Percentiles rank a stretch among this genome's conserved stretches.
Conservation (phyloP, 192 early-diverging fungal species). For the Backusella tuberculispora region DNA sequence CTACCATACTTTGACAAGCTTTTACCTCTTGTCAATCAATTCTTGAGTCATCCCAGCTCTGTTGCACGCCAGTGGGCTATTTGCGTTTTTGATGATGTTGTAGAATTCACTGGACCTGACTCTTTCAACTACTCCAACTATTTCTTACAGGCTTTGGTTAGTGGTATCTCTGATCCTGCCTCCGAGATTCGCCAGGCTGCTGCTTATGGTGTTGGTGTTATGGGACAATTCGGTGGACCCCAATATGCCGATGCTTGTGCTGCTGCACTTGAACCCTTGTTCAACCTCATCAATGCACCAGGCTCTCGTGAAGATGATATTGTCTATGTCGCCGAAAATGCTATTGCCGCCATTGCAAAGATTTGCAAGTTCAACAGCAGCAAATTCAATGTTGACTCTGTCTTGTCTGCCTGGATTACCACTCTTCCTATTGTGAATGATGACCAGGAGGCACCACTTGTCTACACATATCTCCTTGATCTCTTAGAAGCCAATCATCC, state of each 20-base stretch:
- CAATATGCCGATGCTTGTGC: conserved; percentile 75
- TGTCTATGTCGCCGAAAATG: conserved; percentile 91
- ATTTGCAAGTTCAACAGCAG: conserved; percentile 70
- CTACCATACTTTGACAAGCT: conserved; percentile 83
- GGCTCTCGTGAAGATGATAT: conserved; percentile 75
- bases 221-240: conserved; percentile 86
- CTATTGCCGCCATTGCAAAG: conserved; percentile 90
- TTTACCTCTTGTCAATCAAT: conserved; percentile 70
- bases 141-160: conserved; percentile 69
- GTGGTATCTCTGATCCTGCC: conserved; percentile 53
- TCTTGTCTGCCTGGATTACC: conserved; percentile 76
- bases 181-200: conserved; percentile 91
- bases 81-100: conserved; percentile 90
- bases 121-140: conserved; percentile 66
- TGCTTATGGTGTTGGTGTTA: conserved; percentile 92
- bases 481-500: conserved; percentile 70
- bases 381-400: conserved; percentile 63
- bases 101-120: conserved; percentile 85
- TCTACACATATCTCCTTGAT: conserved; percentile 79
- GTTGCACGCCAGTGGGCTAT: conserved; percentile 91
- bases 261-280: conserved; percentile 75
- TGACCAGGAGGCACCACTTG: conserved; percentile 80
- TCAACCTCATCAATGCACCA: conserved; percentile 67
- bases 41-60: conserved; percentile 65
- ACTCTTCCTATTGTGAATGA: conserved; percentile 87